phyloP scores from a whole-genome alignment of 345 rosid species.

The Rhodamnia rubescens region DNA sequence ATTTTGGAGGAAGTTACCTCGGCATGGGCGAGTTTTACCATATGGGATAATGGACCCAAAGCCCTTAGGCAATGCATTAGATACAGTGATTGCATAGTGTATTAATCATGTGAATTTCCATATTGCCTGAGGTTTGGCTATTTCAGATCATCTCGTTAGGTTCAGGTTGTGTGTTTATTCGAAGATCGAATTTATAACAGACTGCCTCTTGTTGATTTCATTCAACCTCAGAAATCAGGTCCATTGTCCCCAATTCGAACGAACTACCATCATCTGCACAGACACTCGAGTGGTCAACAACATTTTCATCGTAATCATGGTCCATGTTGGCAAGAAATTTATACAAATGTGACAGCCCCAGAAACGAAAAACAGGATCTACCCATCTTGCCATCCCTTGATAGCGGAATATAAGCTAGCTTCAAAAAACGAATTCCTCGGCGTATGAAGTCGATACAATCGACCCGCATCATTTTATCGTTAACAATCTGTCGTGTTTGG shows the following conservation, averaged over 20 bases:
- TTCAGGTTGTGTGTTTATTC: neutral
- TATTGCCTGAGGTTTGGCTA: neutral
- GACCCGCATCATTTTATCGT: neutral
- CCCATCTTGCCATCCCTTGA: neutral
- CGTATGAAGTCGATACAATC: neutral
- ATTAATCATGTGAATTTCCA: neutral
- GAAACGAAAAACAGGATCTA: neutral
- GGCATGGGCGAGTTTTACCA: neutral
- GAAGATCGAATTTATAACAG: neutral
- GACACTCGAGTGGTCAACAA: neutral
- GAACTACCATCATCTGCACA: neutral
- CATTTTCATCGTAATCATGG: neutral
- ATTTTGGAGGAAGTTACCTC: neutral
- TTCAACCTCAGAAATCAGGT: neutral
- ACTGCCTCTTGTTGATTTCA: neutral
- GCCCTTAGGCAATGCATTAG: neutral
- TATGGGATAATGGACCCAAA: neutral
- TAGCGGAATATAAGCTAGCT: neutral
- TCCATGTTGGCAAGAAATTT: neutral
- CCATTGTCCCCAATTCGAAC: neutral
- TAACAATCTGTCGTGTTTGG: conserved; percentile 22
- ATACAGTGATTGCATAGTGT: neutral
- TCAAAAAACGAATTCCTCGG: neutral
- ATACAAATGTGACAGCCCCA: neutral
- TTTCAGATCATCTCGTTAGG: neutral